Percentiles rank a stretch among this genome's conserved stretches.
Conservation (phyloP, 139 green algal genomes). For the Chlamydomonas schloesseri region DNA sequence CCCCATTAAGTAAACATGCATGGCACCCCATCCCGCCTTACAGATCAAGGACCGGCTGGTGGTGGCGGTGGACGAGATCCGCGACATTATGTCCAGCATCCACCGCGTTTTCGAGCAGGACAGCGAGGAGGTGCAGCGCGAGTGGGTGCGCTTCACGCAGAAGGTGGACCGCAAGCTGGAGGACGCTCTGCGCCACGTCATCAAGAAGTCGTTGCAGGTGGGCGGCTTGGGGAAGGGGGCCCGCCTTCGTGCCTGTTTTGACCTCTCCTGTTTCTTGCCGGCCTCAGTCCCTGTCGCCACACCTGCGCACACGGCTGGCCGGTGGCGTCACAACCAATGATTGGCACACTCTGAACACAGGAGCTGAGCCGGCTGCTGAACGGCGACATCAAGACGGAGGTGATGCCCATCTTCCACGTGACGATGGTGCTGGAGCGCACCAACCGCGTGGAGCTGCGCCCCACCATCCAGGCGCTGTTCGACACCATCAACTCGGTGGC, state of each 20-base stretch:
- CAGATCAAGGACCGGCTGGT: conserved; percentile 67
- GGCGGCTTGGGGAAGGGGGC: too few relatives aligned
- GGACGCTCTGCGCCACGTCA: conserved; percentile 80
- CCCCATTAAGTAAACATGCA: too few relatives aligned
- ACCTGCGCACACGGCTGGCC: too few relatives aligned
- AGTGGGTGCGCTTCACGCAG: conserved; percentile 87
- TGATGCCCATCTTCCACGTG: conserved; percentile 85
- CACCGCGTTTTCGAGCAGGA: conserved; percentile 84
- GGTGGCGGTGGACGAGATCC: conserved; percentile 66
- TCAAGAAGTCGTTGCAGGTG: conserved; percentile 81
- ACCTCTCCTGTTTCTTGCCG: too few relatives aligned
- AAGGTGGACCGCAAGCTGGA: conserved; percentile 88
- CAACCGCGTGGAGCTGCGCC: conserved; percentile 78
- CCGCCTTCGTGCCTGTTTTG: too few relatives aligned
- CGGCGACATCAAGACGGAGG: conserved; percentile 86
- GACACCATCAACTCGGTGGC: conserved; percentile 81
- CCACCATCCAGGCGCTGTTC: conserved; percentile 83
- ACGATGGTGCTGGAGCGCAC: conserved; percentile 74
- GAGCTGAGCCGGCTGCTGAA: conserved; percentile 87
- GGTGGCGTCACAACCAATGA: too few relatives aligned
- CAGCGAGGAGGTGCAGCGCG: conserved; percentile 86
- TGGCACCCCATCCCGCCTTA: too few relatives aligned
- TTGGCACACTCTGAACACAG: too few relatives aligned
- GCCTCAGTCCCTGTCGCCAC: too few relatives aligned
- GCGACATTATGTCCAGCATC: conserved; percentile 64